Evolutionary conservation across 148 eudicot species (phyloP).

Genomic region (Pharnaceum exiguum): DNA sequence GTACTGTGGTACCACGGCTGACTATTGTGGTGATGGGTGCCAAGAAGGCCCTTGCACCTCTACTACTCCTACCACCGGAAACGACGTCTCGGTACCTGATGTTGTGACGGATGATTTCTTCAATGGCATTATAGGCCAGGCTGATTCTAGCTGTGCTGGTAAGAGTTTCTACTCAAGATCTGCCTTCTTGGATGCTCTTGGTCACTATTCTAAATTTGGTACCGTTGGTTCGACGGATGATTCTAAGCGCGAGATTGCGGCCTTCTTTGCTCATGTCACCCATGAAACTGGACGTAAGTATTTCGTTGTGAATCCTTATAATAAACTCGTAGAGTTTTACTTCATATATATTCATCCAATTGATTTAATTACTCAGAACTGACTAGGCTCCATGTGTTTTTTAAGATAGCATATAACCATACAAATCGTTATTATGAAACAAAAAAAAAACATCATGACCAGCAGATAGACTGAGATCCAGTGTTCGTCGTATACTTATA

Average conservation of each 20-base stretch:
- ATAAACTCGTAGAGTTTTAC: too few relatives aligned
- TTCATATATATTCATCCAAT: too few relatives aligned
- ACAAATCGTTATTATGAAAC: too few relatives aligned
- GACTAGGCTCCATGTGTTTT: too few relatives aligned
- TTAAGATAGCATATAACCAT: too few relatives aligned
- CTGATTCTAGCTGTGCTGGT: constrained; percentile 43
- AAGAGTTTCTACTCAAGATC: constrained; percentile 39
- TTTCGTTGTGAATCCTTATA: too few relatives aligned
- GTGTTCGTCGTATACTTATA: too few relatives aligned
- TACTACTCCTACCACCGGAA: background rate
- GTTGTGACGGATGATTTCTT: constrained; percentile 42
- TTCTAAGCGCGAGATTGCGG: constrained; percentile 59
- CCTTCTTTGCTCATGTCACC: constrained; percentile 59
- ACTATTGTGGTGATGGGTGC: constrained; percentile 54
- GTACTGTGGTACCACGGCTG: constrained; percentile 41
- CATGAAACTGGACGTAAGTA: constrained; percentile 79
- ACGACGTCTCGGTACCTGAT: constrained; percentile 27
- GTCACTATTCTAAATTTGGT: constrained; percentile 38
- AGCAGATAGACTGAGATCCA: too few relatives aligned
- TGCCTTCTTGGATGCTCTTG: constrained; percentile 35
- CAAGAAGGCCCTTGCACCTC: constrained; percentile 32
- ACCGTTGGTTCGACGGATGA: constrained; percentile 37
- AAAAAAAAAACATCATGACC: too few relatives aligned
- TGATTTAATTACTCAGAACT: too few relatives aligned
- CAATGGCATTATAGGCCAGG: constrained; percentile 32